Evolutionary conservation across 225 moss, liverwort and hornwort species (phyloP).

Genomic region (Sphagnum contortum): DNA sequence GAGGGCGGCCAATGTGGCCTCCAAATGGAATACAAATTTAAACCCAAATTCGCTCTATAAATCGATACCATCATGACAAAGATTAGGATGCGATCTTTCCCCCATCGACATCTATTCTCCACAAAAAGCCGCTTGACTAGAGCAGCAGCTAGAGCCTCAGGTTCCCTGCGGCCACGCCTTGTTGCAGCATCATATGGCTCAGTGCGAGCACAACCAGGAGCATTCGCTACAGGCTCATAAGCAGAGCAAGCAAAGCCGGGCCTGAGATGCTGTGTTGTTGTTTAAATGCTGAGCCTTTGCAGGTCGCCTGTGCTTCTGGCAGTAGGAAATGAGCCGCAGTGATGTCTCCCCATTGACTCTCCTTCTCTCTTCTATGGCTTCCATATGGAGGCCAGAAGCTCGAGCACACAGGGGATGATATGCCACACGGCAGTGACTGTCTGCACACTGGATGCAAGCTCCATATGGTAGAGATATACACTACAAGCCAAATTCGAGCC

Average conservation of each 20-base stretch:
- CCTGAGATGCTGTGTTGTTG: not conserved
- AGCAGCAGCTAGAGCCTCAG: slow-evolving; percentile 46
- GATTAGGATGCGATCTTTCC: slow-evolving; percentile 52
- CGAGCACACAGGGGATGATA: slow-evolving; percentile 59
- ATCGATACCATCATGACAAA: no score
- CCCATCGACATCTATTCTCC: slow-evolving; percentile 36
- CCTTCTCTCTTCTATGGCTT: slow-evolving; percentile 11
- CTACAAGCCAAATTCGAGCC: slow-evolving; percentile 47
- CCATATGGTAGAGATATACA: slow-evolving; percentile 49
- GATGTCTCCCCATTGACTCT: slow-evolving; percentile 12
- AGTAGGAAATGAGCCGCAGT: slow-evolving; percentile 34
- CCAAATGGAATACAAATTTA: no score
- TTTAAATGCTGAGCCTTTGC: slow-evolving; percentile 9
- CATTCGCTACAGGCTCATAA: slow-evolving; percentile 17
- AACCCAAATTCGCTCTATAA: no score
- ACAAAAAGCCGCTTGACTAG: slow-evolving; percentile 42
- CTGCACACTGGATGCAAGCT: slow-evolving; percentile 31
- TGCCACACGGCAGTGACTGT: slow-evolving; percentile 30
- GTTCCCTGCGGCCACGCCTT: slow-evolving; percentile 39
- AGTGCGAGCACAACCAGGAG: slow-evolving; percentile 48
- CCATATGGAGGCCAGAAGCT: slow-evolving; percentile 29
- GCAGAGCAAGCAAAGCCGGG: slow-evolving; percentile 11
- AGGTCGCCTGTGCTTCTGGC: slow-evolving; percentile 34
- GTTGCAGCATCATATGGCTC: slow-evolving; percentile 38
- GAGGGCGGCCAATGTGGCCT: no score